phyloP scores from a whole-genome alignment of 805 yeast species.

The Hanseniaspora hatyaiensis region DNA sequence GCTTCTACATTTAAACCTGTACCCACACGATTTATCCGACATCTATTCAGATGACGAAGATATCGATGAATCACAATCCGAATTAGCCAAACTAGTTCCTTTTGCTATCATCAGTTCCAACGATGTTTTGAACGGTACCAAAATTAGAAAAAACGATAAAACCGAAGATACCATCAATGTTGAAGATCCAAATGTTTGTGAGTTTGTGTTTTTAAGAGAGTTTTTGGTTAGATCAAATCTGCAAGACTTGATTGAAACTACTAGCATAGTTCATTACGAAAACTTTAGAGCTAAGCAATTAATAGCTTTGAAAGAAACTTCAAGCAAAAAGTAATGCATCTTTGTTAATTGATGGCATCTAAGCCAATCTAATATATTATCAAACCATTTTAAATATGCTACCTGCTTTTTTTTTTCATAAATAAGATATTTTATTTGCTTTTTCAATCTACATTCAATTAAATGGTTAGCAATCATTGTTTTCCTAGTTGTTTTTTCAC shows the following conservation, averaged over 20 bases:
- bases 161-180: slow-evolving; percentile 76
- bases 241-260: slow-evolving; percentile 90
- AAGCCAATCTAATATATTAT: no score
- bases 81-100: slow-evolving; percentile 68
- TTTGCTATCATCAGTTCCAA: slow-evolving; percentile 85
- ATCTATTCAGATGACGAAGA: slow-evolving; percentile 40
- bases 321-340: slow-evolving; percentile 28
- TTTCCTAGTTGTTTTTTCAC: no score
- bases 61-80: slow-evolving; percentile 62
- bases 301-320: slow-evolving; percentile 84
- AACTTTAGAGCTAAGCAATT: slow-evolving; percentile 87
- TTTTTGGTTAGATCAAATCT: slow-evolving; percentile 90
- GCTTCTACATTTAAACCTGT: slow-evolving; percentile 60
- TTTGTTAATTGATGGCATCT: not conserved
- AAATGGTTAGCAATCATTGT: no score
- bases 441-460: no score
- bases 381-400: not conserved
- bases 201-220: slow-evolving; percentile 85
- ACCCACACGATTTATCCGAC: slow-evolving; percentile 56
- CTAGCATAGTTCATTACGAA: slow-evolving; percentile 80
- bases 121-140: slow-evolving; percentile 37
- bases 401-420: not conserved
- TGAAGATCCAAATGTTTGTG: slow-evolving; percentile 91
- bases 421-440: no score
- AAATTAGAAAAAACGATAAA: slow-evolving; percentile 75